Conservation (phyloP, 768 basidiomycete genomes). For the Artomyces pyxidatus region DNA sequence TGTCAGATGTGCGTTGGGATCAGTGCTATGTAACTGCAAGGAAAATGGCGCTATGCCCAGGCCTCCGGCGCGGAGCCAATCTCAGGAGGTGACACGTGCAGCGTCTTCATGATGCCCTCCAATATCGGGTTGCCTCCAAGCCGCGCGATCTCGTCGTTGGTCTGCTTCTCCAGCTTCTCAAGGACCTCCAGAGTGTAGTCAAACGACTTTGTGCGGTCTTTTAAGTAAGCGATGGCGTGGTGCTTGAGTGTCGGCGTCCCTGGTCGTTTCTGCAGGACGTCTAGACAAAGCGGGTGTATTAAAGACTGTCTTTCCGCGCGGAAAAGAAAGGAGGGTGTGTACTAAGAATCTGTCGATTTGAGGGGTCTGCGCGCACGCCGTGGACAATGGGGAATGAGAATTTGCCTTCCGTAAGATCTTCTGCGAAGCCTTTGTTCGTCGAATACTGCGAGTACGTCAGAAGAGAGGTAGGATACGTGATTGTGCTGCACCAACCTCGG, state of each 20-base stretch:
- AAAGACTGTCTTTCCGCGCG: not conserved
- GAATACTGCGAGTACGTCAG: constrained; percentile 48
- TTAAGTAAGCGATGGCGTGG: constrained; percentile 74
- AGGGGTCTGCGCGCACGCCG: constrained; percentile 68
- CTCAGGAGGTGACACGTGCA: constrained; percentile 21
- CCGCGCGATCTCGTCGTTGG: constrained; percentile 54
- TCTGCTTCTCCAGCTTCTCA: constrained; percentile 55
- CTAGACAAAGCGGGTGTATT: constrained; percentile 29
- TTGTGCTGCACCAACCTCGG: constrained; percentile 44
- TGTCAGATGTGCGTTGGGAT: no score
- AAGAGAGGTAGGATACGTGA: not conserved
- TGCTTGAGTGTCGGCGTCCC: constrained; percentile 71
- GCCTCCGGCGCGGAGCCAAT: no score
- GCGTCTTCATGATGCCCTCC: constrained; percentile 45
- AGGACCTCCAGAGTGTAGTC: constrained; percentile 77
- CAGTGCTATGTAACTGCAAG: no score
- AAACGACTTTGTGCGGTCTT: constrained; percentile 72
- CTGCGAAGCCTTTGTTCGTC: constrained; percentile 80
- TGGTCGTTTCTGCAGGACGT: constrained; percentile 86
- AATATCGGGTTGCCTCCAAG: constrained; percentile 72
- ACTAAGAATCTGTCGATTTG: constrained; percentile 83
- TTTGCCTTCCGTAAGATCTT: constrained; percentile 94
- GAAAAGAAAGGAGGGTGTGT: constrained; percentile 21
- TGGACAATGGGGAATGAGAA: constrained; percentile 96
- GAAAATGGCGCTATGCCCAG: no score